These are phyloP conservation scores for Tricholoma matsutake DNA, from an alignment of 768 basidiomycete genomes.

Conservation along the genomic window DNA sequence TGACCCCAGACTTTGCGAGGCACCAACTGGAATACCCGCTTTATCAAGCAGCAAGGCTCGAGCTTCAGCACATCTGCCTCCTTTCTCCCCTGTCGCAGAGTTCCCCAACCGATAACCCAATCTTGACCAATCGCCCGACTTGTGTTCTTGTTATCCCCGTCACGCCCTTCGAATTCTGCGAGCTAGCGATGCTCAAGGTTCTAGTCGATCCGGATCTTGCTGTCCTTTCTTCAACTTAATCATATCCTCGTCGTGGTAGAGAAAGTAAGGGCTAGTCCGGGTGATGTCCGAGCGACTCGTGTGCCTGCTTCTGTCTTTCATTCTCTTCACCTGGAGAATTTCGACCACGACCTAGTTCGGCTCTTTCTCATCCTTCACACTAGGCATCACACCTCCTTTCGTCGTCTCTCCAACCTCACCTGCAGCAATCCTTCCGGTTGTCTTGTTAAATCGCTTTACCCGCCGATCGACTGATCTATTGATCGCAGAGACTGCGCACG, in stretches of 20 bases:
- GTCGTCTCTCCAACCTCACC: not conserved
- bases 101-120: not conserved
- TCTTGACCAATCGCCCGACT: not conserved
- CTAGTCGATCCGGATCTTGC: not conserved
- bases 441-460: too few species aligned
- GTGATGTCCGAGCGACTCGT: not conserved
- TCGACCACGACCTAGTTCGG: not conserved
- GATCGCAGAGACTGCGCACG: too few species aligned
- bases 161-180: not conserved
- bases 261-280: too few species aligned
- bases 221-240: not conserved
- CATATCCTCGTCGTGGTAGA: not conserved
- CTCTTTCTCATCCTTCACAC: not conserved
- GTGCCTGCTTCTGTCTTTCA: not conserved
- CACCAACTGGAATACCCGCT: not conserved
- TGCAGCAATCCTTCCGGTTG: not conserved
- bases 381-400: not conserved
- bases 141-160: not conserved
- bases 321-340: not conserved
- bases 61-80: slow-evolving; percentile 1
- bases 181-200: not conserved
- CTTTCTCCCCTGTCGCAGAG: not conserved
- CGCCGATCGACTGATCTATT: too few species aligned
- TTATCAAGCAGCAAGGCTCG: not conserved
- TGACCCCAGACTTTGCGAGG: not conserved